Evolutionary conservation across 352 stramenopile genomes (phyloP), one percentile per base, ranked within the genome.

Genomic region (Phytophthora boehmeriae): DNA sequence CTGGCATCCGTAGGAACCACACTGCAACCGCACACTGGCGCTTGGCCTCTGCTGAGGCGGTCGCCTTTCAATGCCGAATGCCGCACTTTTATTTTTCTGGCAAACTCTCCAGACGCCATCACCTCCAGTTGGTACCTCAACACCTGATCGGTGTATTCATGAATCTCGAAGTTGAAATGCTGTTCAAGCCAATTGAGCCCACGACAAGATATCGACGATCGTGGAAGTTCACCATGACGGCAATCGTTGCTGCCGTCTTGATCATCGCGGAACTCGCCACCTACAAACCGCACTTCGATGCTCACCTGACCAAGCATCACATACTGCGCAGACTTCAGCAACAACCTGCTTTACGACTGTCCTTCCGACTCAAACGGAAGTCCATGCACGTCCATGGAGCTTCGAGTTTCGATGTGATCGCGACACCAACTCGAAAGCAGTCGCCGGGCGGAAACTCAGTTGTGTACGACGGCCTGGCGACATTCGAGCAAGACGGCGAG

Each of bases 341-440:
- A 19, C 45, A 55, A 35, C 52, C 60, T 0, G 45, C 66, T 14
- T 61, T 77, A 3, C 66, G 59, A 48, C 44, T 78, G 16, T 54
- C 44, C 1, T 71, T 83, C 54, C 27, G 63, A 14, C 57, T 73
- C 61, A 79, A 78, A 35, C 70, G 71, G 1, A 71, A 70, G 30
- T 56, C 66, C 11, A 80, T 78, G 61, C 59, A 65, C 27, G 47
- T 79, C 30, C 68, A 79, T 32, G 69, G 69, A 10, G 56, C 73
- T 13, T 62, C 59, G 30, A 42, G 39, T 20, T 72, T 79, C 42
- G 56, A 71, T 2, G 60, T 76, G 8, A 2, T 68, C 1, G 57
- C 58, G 2, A 64, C 43, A 5, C 58, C 51, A 5, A 68, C 51
- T 50, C 62, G 28, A 39, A 61, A 46, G 17, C 48, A 42, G 14